Evolutionary conservation across 352 stramenopile species (phyloP).

Genomic region (Globisporangium paddicum): DNA sequence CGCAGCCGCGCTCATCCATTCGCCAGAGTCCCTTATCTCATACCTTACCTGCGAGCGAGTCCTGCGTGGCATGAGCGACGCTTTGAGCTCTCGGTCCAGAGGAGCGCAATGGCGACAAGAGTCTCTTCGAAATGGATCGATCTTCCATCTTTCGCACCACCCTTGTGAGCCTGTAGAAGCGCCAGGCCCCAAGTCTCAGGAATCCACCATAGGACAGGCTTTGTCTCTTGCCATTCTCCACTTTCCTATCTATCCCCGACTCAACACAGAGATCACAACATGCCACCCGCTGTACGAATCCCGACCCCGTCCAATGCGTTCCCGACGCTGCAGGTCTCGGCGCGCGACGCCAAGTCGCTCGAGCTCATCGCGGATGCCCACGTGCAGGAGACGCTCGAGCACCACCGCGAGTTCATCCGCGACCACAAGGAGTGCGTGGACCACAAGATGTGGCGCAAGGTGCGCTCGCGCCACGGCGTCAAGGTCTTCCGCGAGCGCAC

Average conservation of each 20-base stretch:
- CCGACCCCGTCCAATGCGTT: conserved; percentile 8
- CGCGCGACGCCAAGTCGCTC: conserved; percentile 8
- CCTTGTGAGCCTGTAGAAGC: too few species aligned
- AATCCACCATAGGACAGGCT: too few species aligned
- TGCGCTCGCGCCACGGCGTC: conserved; percentile 2
- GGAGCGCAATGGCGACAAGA: too few species aligned
- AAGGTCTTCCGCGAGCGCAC: conserved; percentile 1
- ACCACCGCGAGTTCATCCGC: conserved; percentile 7
- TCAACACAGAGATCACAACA: background rate
- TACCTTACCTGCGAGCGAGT: too few species aligned
- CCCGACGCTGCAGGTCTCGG: conserved; percentile 2
- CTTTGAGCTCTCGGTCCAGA: too few species aligned
- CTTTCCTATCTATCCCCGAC: background rate
- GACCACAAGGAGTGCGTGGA: conserved; percentile 13
- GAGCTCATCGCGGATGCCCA: conserved; percentile 5
- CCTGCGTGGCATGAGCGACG: too few species aligned
- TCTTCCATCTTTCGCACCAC: too few species aligned
- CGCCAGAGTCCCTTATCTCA: too few species aligned
- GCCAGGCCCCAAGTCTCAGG: too few species aligned
- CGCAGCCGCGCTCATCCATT: too few species aligned
- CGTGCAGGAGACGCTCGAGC: conserved; percentile 9
- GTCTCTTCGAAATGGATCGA: too few species aligned
- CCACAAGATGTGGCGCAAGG: conserved; percentile 4
- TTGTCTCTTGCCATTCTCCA: background rate
- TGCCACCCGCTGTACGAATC: background rate